Evolutionary conservation across 2,329 filamentous ascomycete genomes (phyloP).

Genomic region (Leptographium galeiforme): DNA sequence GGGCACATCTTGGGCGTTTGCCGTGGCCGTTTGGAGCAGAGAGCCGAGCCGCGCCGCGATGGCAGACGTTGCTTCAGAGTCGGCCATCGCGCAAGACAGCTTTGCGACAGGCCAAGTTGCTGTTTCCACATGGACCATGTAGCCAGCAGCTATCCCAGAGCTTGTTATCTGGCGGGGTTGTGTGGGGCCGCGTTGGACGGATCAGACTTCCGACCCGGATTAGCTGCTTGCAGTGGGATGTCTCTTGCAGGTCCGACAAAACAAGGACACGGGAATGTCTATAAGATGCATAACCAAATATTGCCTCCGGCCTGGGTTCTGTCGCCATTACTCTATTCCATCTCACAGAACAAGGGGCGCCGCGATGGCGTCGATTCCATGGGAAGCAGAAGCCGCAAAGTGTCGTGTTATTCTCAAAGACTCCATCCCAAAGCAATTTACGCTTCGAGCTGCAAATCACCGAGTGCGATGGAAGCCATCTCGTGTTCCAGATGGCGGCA

Average conservation of each 20-base stretch:
- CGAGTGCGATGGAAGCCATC: background rate
- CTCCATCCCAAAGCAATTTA: background rate
- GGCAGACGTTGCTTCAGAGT: background rate
- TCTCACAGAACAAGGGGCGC: too few species aligned
- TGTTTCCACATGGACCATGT: background rate
- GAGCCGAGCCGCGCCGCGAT: background rate
- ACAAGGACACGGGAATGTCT: too few species aligned
- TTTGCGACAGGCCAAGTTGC: background rate
- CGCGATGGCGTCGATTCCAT: background rate
- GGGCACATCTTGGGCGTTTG: background rate
- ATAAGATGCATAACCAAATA: too few species aligned
- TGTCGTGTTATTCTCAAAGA: background rate
- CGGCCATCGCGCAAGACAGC: background rate
- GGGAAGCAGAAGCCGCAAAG: background rate
- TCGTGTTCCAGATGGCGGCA: background rate
- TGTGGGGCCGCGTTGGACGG: background rate
- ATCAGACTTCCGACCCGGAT: background rate
- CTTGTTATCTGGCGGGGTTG: background rate
- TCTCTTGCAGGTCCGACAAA: too few species aligned
- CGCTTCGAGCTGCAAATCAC: conserved; percentile 1
- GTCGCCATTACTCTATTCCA: too few species aligned
- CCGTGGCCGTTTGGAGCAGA: background rate
- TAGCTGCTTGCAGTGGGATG: background rate
- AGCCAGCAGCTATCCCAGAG: background rate
- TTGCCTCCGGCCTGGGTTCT: too few species aligned